Evolutionary conservation across 495 filamentous ascomycete genomes (phyloP).

Genomic region (Podospora conica): DNA sequence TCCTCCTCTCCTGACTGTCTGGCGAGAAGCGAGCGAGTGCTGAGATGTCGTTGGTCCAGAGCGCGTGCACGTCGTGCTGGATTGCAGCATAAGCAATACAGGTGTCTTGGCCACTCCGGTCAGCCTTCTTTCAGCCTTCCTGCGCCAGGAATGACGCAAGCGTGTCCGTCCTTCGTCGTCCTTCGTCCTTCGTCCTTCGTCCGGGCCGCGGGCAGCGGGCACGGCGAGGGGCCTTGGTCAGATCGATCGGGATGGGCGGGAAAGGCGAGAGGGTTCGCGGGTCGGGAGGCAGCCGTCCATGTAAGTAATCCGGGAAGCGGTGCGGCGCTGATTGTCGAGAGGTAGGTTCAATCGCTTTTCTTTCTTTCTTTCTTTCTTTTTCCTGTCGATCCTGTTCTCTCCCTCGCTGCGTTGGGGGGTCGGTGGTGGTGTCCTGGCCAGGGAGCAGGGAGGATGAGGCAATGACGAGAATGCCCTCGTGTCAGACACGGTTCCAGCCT

Average conservation of each 20-base stretch:
- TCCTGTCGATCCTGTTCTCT: neutral
- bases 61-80: slow-evolving; percentile 15
- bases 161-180: slow-evolving; percentile 11
- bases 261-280: slow-evolving; percentile 16
- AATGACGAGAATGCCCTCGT: slow-evolving; percentile 5
- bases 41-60: slow-evolving; percentile 2
- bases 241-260: slow-evolving; percentile 10
- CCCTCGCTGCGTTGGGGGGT: neutral
- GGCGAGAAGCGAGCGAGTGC: neutral
- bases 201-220: slow-evolving; percentile 10
- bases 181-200: slow-evolving; percentile 18
- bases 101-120: slow-evolving; percentile 26
- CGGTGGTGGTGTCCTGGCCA: neutral
- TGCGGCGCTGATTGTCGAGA: neutral
- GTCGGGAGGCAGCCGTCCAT: slow-evolving; percentile 18
- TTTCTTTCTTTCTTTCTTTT: neutral
- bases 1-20: neutral
- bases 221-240: neutral
- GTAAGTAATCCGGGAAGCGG: slow-evolving; percentile 6
- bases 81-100: slow-evolving; percentile 26
- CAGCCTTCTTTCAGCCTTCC: slow-evolving; percentile 16
- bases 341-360: slow-evolving; percentile 4
- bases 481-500: slow-evolving; percentile 15
- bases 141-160: slow-evolving; percentile 1
- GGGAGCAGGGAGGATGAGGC: slow-evolving; percentile 11